These are phyloP conservation scores for Fusarium sp. DNA, from an alignment of 2,329 filamentous ascomycete genomes.

Conservation along the genomic window DNA sequence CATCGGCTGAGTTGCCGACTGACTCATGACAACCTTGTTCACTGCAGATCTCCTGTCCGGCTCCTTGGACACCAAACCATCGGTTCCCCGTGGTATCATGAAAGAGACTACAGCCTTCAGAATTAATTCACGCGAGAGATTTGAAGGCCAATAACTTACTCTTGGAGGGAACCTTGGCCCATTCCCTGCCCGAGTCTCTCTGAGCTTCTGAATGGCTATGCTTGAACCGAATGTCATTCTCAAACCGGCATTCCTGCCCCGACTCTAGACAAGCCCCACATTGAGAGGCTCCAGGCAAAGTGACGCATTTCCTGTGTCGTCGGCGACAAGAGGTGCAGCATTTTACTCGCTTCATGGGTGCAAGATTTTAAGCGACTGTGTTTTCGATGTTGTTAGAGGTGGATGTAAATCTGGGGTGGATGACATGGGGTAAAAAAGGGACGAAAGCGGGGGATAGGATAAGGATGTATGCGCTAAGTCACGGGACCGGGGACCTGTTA, in stretches of 20 bases:
- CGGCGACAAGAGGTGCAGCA: slow-evolving; percentile 3
- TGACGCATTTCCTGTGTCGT: slow-evolving; percentile 4
- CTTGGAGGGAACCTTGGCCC: not conserved
- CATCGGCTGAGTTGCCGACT: not conserved
- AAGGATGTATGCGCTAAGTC: not conserved
- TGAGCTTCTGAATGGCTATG: not conserved
- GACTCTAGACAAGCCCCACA: slow-evolving; percentile 9
- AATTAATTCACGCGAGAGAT: fast-evolving
- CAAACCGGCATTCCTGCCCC: not conserved
- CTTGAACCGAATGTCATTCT: slow-evolving; percentile 14
- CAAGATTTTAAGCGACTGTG: fast-evolving
- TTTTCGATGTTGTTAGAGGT: not conserved
- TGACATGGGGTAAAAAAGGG: not conserved
- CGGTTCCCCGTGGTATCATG: not conserved
- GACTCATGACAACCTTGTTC: too few species aligned
- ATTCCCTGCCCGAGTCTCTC: not conserved
- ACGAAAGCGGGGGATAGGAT: not conserved
- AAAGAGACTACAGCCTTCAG: not conserved
- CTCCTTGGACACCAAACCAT: not conserved
- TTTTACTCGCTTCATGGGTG: not conserved
- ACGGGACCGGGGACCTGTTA: too few species aligned
- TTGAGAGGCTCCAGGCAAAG: not conserved
- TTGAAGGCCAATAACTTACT: not conserved
- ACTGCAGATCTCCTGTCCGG: fast-evolving
- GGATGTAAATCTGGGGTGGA: not conserved